phyloP scores from a whole-genome alignment of 208 protist species.

The Leishmania lainsoni region DNA sequence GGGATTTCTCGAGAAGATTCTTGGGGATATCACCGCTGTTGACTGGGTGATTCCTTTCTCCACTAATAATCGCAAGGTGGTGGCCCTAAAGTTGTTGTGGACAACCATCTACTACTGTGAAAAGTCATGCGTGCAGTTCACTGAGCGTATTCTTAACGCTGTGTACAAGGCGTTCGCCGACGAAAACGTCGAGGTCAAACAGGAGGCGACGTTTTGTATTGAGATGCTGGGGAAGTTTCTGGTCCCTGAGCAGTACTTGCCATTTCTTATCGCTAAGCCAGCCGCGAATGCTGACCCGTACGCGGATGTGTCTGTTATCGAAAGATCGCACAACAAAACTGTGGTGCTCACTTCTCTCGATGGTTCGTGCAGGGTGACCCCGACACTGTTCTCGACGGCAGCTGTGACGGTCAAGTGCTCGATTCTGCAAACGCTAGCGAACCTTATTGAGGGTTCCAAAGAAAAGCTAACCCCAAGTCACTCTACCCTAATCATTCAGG shows the following conservation, averaged over 20 bases:
- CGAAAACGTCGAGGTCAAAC: conserved; percentile 67
- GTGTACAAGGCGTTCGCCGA: conserved; percentile 87
- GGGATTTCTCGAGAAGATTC: conserved; percentile 62
- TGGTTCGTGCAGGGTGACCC: conserved; percentile 18
- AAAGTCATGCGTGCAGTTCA: conserved; percentile 81
- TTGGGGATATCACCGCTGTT: conserved; percentile 76
- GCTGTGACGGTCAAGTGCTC: conserved; percentile 73
- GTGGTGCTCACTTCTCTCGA: conserved; percentile 60
- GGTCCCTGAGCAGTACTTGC: conserved; percentile 89
- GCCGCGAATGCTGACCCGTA: conserved; percentile 20
- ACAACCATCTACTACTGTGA: conserved; percentile 79
- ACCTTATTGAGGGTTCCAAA: conserved; percentile 71
- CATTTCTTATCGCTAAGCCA: conserved; percentile 75
- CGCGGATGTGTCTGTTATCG: conserved; percentile 37
- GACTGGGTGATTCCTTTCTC: conserved; percentile 91
- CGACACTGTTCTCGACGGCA: conserved; percentile 89
- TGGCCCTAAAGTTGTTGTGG: conserved; percentile 82
- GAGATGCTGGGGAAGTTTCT: conserved; percentile 86
- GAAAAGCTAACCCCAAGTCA: conserved; percentile 58
- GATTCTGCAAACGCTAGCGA: conserved; percentile 69
- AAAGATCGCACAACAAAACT: conserved; percentile 63
- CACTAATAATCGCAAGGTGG: conserved; percentile 80
- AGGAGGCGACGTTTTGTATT: conserved; percentile 75
- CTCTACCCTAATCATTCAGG: conserved; percentile 61
- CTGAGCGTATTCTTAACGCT: conserved; percentile 77